Evolutionary conservation across 768 basidiomycete species (phyloP).

Genomic region (Tylopilus sp.): DNA sequence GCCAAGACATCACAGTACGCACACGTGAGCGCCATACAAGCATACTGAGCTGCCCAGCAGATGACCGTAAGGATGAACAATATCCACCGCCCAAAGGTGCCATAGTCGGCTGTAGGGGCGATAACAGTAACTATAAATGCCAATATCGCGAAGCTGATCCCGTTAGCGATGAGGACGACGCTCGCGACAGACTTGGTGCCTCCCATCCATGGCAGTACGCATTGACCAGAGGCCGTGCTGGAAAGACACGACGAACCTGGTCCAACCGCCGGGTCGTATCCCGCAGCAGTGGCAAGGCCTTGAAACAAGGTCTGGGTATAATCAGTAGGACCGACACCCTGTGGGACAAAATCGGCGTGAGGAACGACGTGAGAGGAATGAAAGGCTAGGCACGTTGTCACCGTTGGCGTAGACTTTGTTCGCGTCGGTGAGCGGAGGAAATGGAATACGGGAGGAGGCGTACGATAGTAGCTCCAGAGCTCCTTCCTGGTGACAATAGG

Average conservation of each 20-base stretch:
- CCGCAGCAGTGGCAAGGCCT: constrained; percentile 64
- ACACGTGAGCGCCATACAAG: constrained; percentile 72
- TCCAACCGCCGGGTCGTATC: constrained; percentile 67
- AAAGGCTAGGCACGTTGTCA: no score
- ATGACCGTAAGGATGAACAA: constrained; percentile 66
- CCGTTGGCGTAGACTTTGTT: constrained; percentile 75
- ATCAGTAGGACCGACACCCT: constrained; percentile 68
- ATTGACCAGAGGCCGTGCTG: constrained; percentile 59
- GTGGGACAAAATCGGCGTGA: neutral
- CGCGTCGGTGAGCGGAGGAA: neutral
- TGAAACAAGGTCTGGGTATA: constrained; percentile 78
- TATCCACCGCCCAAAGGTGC: constrained; percentile 70
- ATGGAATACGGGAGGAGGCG: neutral
- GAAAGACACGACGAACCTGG: constrained; percentile 66
- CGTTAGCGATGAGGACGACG: constrained; percentile 73
- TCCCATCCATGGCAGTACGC: constrained; percentile 73
- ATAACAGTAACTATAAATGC: constrained; percentile 79
- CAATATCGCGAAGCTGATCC: constrained; percentile 77
- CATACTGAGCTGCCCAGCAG: constrained; percentile 81
- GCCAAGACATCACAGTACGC: constrained; percentile 24
- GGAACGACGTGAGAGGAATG: neutral
- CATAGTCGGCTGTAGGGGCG: constrained; percentile 40
- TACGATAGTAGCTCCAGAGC: constrained; percentile 79
- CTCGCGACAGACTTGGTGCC: constrained; percentile 75
- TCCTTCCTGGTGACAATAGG: constrained; percentile 71